phyloP scores from a whole-genome alignment of 257 asterid species.

The Petrea volubilis region DNA sequence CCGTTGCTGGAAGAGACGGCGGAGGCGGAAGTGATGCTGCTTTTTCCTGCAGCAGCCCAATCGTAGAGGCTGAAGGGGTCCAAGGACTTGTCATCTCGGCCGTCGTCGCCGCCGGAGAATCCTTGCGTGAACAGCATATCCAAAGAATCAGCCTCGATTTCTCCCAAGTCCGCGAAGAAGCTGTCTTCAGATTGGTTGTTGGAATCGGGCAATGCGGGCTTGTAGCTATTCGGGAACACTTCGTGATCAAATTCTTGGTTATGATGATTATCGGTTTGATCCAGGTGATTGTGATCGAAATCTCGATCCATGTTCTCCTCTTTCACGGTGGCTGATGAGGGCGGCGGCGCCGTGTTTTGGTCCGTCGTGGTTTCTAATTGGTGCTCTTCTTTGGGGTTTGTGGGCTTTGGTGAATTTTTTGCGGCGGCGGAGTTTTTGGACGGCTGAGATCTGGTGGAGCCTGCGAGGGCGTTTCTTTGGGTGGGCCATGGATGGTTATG shows the following conservation, averaged over 20 bases:
- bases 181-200: conserved; percentile 46
- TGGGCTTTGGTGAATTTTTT: conserved; percentile 20
- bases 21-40: background rate
- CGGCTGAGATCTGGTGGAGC: conserved; percentile 74
- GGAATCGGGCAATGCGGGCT: conserved; percentile 53
- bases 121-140: conserved; percentile 55
- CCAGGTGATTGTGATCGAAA: conserved; percentile 15
- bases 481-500: conserved; percentile 99
- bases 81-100: conserved; percentile 35
- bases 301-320: conserved; percentile 44
- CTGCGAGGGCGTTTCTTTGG: conserved; percentile 89
- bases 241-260: conserved; percentile 32
- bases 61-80: conserved; percentile 66
- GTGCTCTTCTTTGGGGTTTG: conserved; percentile 33
- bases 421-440: conserved; percentile 35
- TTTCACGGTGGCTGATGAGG: conserved; percentile 34
- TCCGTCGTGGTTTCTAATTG: conserved; percentile 20
- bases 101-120: conserved; percentile 43
- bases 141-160: conserved; percentile 64
- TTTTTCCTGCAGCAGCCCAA: conserved; percentile 49
- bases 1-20: conserved; percentile 1
- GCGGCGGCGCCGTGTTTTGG: background rate
- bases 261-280: conserved; percentile 30
- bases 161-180: conserved; percentile 80
- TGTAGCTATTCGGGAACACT: conserved; percentile 49